Percentiles rank a stretch among this genome's conserved stretches.
Conservation (phyloP, 805 yeast genomes). For the Wickerhamiella musiphila region DNA sequence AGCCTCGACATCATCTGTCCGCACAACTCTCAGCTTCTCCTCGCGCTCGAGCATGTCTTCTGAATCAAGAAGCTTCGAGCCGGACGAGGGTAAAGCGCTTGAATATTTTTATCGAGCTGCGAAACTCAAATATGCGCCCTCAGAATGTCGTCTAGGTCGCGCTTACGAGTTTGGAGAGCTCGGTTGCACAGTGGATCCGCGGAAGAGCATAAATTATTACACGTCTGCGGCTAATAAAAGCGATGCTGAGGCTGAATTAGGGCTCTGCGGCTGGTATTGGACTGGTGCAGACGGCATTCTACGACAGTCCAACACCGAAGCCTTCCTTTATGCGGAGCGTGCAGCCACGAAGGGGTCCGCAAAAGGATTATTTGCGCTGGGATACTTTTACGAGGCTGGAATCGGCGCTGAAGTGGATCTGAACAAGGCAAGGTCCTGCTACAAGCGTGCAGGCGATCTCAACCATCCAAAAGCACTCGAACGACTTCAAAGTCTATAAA, state of each 20-base stretch:
- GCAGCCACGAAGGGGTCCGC: conserved; percentile 50
- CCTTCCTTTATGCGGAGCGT: conserved; percentile 59
- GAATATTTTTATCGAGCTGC: conserved; percentile 35
- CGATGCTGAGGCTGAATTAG: conserved; percentile 52
- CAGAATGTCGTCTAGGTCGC: conserved; percentile 55
- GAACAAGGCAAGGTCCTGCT: conserved; percentile 37
- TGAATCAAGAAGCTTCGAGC: too few relatives aligned
- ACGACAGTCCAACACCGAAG: conserved; percentile 44
- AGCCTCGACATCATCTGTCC: background rate
- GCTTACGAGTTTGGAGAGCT: conserved; percentile 56
- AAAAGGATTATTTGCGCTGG: conserved; percentile 58
- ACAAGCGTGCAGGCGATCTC: conserved; percentile 41
- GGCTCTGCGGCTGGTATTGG: conserved; percentile 63
- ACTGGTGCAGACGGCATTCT: conserved; percentile 51
- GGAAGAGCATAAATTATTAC: conserved; percentile 57
- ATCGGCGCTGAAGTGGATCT: conserved; percentile 39
- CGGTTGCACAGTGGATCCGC: conserved; percentile 34
- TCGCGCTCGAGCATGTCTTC: too few relatives aligned
- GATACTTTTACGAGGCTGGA: conserved; percentile 51
- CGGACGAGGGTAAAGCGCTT: conserved; percentile 27
- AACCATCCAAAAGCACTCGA: conserved; percentile 39
- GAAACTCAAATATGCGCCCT: conserved; percentile 39
- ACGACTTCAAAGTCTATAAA: conserved; percentile 2
- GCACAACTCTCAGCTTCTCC: conserved; percentile 3
- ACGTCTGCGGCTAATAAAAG: conserved; percentile 47